Evolutionary conservation across 305 asterid species (phyloP).

Genomic region (Fraxinus sp.): DNA sequence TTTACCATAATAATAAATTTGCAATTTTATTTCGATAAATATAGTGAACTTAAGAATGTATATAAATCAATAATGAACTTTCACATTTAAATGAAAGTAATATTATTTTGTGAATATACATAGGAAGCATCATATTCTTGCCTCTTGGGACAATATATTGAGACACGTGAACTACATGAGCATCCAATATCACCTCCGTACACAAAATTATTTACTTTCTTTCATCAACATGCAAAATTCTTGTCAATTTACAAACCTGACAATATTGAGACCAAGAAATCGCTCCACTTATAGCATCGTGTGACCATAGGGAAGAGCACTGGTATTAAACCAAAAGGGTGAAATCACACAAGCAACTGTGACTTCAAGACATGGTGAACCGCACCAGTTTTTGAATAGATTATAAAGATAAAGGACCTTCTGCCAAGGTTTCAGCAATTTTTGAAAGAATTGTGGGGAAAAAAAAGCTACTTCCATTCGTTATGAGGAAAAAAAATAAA

Average conservation of each 20-base stretch:
- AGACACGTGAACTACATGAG: not conserved
- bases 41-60: not conserved
- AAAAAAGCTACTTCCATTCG: not conserved
- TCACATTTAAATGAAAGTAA: not conserved
- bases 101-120: not conserved
- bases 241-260: not conserved
- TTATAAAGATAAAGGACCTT: not conserved
- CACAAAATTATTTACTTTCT: not conserved
- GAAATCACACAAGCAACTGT: not conserved
- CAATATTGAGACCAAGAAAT: not conserved
- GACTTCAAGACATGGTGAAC: not conserved
- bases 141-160: not conserved
- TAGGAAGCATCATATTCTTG: not conserved
- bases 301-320: not conserved
- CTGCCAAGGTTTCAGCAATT: not conserved
- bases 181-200: not conserved
- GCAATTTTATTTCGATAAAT: not conserved
- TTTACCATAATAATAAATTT: conserved; percentile 4
- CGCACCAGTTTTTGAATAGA: not conserved
- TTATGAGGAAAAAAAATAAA: not conserved
- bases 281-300: not conserved
- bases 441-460: not conserved
- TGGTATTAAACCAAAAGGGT: not conserved
- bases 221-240: not conserved
- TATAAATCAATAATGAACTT: not conserved